Percentiles rank a stretch among this genome's conserved stretches.
Evolutionary conservation across 2,329 filamentous ascomycete species (phyloP).

Genomic region (Hypomyces perniciosus): DNA sequence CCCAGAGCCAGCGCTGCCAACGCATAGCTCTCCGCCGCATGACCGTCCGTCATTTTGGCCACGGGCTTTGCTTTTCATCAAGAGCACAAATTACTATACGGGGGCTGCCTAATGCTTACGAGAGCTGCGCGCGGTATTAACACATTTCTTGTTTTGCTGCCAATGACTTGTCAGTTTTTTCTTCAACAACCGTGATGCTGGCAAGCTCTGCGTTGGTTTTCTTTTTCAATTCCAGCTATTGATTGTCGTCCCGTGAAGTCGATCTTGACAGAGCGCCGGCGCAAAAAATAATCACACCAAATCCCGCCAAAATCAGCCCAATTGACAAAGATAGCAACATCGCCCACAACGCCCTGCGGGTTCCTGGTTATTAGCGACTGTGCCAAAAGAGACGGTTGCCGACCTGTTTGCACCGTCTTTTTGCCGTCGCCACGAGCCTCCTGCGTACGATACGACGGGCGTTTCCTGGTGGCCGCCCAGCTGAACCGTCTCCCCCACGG

Average conservation of each 20-base stretch:
- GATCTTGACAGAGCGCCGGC: too few relatives aligned
- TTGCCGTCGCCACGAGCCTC: too few relatives aligned
- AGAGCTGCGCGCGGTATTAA: conserved; percentile 1
- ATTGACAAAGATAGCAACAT: neutral
- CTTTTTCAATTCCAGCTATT: neutral
- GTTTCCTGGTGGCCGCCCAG: neutral
- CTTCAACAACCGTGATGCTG: conserved; percentile 1
- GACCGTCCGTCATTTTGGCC: conserved; percentile 11
- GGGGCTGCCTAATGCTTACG: conserved; percentile 4
- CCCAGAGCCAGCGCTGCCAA: conserved; percentile 10
- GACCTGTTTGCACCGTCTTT: neutral
- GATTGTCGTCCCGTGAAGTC: neutral
- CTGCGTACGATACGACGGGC: too few relatives aligned
- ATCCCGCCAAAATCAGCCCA: too few relatives aligned
- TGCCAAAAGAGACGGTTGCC: too few relatives aligned
- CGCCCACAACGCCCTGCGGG: too few relatives aligned
- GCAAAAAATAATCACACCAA: too few relatives aligned
- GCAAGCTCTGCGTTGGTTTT: neutral
- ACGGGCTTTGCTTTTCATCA: conserved; percentile 2
- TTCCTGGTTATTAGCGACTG: too few relatives aligned
- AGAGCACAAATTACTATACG: neutral
- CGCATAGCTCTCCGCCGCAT: conserved; percentile 15
- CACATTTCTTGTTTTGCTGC: neutral
- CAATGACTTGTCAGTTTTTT: conserved; percentile 4
- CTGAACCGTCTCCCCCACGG: conserved; percentile 2